phyloP scores from a whole-genome alignment of 305 asterid species.

The Fraxinus xanthoxyloides region DNA sequence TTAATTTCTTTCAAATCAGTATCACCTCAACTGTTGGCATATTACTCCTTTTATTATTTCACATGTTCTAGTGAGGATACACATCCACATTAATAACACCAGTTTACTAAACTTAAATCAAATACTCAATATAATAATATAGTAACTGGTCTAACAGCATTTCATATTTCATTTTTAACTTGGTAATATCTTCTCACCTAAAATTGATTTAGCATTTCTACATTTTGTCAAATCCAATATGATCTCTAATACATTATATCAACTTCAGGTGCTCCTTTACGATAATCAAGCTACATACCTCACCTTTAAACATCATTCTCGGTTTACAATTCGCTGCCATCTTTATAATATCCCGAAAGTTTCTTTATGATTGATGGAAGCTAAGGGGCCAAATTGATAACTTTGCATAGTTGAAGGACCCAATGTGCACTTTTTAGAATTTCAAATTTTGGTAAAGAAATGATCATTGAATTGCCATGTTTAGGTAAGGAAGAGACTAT shows the following conservation, averaged over 20 bases:
- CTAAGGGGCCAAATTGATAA: not conserved
- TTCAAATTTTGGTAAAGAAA: too few species aligned
- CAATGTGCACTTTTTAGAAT: not conserved
- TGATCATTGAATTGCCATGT: not conserved
- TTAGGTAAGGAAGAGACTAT: not conserved
- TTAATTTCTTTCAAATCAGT: not conserved
- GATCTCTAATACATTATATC: not conserved
- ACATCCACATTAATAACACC: not conserved
- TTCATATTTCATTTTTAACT: not conserved
- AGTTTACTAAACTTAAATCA: not conserved
- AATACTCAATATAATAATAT: not conserved
- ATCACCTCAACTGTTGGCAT: not conserved
- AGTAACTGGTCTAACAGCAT: not conserved
- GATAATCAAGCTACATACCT: not conserved
- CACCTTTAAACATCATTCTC: not conserved
- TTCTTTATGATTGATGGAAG: not conserved
- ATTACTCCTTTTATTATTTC: not conserved
- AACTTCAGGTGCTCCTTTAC: not conserved
- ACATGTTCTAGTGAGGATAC: not conserved
- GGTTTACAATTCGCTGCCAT: not conserved
- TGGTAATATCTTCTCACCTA: not conserved
- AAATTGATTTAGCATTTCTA: not conserved
- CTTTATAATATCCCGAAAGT: not conserved
- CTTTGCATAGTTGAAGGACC: not conserved
- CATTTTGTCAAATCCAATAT: not conserved